phyloP scores from a whole-genome alignment of 345 rosid genomes.

The Eutrema yunnanense region DNA sequence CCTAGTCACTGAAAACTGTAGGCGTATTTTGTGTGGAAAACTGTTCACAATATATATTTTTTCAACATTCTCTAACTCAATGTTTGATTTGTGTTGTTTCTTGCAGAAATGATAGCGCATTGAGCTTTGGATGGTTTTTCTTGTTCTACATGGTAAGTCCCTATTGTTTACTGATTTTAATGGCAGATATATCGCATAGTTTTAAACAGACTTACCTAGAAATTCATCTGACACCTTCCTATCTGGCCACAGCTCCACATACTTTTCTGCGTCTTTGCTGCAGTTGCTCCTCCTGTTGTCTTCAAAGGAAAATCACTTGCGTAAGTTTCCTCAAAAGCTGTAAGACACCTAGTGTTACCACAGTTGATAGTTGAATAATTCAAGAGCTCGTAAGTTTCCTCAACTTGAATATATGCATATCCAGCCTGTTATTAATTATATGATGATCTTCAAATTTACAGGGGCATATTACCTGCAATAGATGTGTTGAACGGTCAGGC shows the following conservation, averaged over 20 bases:
- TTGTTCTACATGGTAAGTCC: slow-evolving; percentile 59
- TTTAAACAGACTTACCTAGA: neutral
- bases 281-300: slow-evolving; percentile 92
- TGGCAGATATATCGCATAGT: neutral
- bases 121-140: slow-evolving; percentile 87
- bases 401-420: neutral
- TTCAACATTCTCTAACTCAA: neutral
- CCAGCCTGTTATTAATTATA: neutral
- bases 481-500: slow-evolving; percentile 38
- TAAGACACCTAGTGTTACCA: neutral
- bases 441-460: slow-evolving; percentile 24
- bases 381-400: too few species aligned
- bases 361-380: neutral
- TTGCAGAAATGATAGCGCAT: slow-evolving; percentile 85
- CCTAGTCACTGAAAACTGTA: neutral
- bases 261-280: slow-evolving; percentile 70
- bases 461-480: slow-evolving; percentile 86
- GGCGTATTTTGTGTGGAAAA: neutral
- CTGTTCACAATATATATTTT: neutral
- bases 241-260: slow-evolving; percentile 60
- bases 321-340: slow-evolving; percentile 42
- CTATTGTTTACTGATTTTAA: neutral
- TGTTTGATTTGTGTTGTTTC: neutral
- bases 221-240: neutral
- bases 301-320: slow-evolving; percentile 96